Evolutionary conservation across 1,284 basidiomycete species (phyloP).

Genomic region (Papiliotrema terrestris): DNA sequence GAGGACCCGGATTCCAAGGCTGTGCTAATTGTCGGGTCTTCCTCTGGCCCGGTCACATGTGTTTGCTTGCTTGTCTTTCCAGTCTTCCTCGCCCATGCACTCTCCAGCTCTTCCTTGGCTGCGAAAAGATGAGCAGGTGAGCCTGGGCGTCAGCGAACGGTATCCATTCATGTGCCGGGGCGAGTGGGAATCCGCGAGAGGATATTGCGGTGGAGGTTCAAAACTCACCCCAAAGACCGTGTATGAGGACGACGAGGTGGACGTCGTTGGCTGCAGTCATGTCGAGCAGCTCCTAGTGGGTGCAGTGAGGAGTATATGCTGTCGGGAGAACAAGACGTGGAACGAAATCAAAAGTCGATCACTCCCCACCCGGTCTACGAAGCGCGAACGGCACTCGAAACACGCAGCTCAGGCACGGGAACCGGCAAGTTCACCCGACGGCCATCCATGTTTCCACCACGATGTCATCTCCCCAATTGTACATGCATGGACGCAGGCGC

Average conservation of each 20-base stretch:
- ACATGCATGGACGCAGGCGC: neutral
- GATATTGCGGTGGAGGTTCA: neutral
- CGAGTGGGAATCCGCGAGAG: neutral
- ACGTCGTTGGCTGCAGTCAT: slow-evolving; percentile 14
- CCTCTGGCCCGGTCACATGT: slow-evolving; percentile 8
- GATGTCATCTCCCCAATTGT: no score
- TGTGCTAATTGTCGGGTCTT: slow-evolving; percentile 19
- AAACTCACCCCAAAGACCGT: slow-evolving; percentile 46
- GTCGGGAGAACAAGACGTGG: no score
- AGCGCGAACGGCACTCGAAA: no score
- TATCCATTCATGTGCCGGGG: neutral
- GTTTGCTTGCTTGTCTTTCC: neutral
- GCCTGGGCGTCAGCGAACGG: slow-evolving; percentile 20
- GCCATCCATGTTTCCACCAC: no score
- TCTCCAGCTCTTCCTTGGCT: slow-evolving; percentile 34
- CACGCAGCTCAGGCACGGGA: no score
- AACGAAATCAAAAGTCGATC: no score
- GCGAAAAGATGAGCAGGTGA: slow-evolving; percentile 36
- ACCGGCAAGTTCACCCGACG: no score
- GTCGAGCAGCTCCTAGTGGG: no score
- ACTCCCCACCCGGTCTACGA: no score
- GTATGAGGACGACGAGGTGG: slow-evolving; percentile 46
- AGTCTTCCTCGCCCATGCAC: slow-evolving; percentile 13
- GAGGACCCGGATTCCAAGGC: neutral
- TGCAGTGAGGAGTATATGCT: no score